phyloP scores from a whole-genome alignment of 192 early-diverging fungal genomes.

The Mortierella antarctica region DNA sequence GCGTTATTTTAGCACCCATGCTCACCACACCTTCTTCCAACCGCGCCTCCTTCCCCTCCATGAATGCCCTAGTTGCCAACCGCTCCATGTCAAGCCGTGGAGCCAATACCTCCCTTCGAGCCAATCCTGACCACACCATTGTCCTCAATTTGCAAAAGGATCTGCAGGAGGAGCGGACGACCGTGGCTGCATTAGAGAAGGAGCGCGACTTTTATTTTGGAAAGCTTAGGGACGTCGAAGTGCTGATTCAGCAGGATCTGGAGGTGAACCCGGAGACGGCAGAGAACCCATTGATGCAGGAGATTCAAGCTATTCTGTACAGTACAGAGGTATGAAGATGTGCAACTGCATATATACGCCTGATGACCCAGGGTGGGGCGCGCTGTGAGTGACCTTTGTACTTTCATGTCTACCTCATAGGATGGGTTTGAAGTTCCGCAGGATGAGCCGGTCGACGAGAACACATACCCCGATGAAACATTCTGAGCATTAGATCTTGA shows the following conservation, averaged over 20 bases:
- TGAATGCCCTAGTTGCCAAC: constrained; percentile 3
- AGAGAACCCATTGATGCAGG: constrained; percentile 65
- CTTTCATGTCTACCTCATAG: constrained; percentile 30
- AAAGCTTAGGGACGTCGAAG: constrained; percentile 95
- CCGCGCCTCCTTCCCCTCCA: too few relatives aligned
- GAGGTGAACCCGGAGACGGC: constrained; percentile 64
- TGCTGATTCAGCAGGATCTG: constrained; percentile 84
- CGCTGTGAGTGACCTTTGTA: background rate
- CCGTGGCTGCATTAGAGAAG: constrained; percentile 93
- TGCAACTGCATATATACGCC: background rate
- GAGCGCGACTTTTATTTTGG: constrained; percentile 98
- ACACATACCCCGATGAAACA: constrained; percentile 67
- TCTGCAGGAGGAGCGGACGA: constrained; percentile 81
- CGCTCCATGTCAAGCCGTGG: constrained; percentile 38
- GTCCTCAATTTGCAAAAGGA: constrained; percentile 83
- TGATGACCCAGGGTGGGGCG: constrained; percentile 1
- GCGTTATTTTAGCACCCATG: background rate
- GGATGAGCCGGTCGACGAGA: constrained; percentile 53
- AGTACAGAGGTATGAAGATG: constrained; percentile 70
- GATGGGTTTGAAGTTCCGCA: constrained; percentile 86
- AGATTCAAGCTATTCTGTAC: constrained; percentile 92
- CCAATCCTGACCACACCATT: constrained; percentile 56
- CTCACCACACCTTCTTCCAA: too few relatives aligned
- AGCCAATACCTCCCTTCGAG: constrained; percentile 24
- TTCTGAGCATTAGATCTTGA: constrained; percentile 54